These are phyloP conservation scores for Digitaria exilis DNA, from an alignment of 202 grass and related monocot genomes.

Conservation along the genomic window DNA sequence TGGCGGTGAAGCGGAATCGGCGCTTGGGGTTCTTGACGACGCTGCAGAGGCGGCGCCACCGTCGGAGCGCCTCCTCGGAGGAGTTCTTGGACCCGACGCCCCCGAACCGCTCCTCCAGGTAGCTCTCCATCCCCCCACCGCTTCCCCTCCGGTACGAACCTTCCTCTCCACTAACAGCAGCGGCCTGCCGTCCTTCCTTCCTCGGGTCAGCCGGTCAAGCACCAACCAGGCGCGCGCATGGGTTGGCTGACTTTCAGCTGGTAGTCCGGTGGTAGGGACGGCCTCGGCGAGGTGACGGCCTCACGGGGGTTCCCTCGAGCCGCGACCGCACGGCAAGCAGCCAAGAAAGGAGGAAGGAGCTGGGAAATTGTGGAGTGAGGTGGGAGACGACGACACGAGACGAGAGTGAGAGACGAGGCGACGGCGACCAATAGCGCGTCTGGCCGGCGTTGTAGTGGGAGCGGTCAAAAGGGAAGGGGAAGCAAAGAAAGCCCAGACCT, in stretches of 20 bases:
- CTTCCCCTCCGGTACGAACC: neutral
- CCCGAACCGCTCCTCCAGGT: conserved; percentile 82
- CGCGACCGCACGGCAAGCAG: neutral
- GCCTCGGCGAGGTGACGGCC: neutral
- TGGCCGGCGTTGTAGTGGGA: too few relatives aligned
- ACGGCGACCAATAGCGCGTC: too few relatives aligned
- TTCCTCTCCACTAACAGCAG: neutral
- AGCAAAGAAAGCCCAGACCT: too few relatives aligned
- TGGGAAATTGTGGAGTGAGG: too few relatives aligned
- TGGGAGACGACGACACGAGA: too few relatives aligned
- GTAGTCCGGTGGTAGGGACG: neutral
- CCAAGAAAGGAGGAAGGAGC: too few relatives aligned
- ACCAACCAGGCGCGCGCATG: neutral
- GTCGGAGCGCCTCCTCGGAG: conserved; percentile 83
- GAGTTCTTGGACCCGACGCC: conserved; percentile 90
- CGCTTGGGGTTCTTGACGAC: conserved; percentile 99
- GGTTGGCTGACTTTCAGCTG: too few relatives aligned
- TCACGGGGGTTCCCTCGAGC: neutral
- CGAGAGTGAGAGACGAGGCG: too few relatives aligned
- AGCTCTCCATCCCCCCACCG: conserved; percentile 67
- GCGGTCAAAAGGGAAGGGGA: too few relatives aligned
- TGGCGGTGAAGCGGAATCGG: conserved; percentile 95
- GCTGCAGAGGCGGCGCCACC: conserved; percentile 82
- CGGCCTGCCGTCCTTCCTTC: neutral
- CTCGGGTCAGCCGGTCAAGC: neutral